Conservation (phyloP, 257 asterid species). For the Jacaranda mimosifolia region DNA sequence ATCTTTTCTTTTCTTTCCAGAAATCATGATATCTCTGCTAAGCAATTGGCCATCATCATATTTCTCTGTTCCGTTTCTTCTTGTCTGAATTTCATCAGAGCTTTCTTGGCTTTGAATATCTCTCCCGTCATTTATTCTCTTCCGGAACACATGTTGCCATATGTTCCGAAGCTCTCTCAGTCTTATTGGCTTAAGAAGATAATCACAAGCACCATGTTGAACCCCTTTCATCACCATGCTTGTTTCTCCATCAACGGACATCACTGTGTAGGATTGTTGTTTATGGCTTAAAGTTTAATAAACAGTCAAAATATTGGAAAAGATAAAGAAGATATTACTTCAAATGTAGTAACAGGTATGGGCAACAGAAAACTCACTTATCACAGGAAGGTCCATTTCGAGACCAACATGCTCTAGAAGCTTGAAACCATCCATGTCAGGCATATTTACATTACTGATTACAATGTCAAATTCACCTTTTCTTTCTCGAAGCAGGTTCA, state of each 20-base stretch:
- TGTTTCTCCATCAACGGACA: constrained; percentile 83
- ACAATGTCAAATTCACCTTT: constrained; percentile 77
- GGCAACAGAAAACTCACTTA: constrained; percentile 53
- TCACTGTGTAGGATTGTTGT: constrained; percentile 55
- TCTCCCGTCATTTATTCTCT: constrained; percentile 63
- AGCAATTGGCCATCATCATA: constrained; percentile 45
- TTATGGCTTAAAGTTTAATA: neutral
- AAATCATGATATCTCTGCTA: constrained; percentile 10
- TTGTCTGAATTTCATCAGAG: constrained; percentile 48
- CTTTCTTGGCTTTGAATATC: constrained; percentile 51
- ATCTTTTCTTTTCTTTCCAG: constrained; percentile 69
- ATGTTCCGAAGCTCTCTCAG: constrained; percentile 80
- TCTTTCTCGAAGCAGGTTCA: constrained; percentile 64
- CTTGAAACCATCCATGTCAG: constrained; percentile 82
- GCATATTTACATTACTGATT: constrained; percentile 72
- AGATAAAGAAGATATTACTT: neutral
- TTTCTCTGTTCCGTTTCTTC: constrained; percentile 46
- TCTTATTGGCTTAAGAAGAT: constrained; percentile 81
- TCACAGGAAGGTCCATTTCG: constrained; percentile 81
- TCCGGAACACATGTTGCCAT: constrained; percentile 89
- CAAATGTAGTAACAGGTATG: neutral
- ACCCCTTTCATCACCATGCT: constrained; percentile 88
- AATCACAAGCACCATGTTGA: constrained; percentile 86
- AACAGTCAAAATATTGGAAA: neutral
- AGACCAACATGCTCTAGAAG: constrained; percentile 77